phyloP scores from a whole-genome alignment of 495 filamentous ascomycete genomes.

The Tuber microsphaerosporum region DNA sequence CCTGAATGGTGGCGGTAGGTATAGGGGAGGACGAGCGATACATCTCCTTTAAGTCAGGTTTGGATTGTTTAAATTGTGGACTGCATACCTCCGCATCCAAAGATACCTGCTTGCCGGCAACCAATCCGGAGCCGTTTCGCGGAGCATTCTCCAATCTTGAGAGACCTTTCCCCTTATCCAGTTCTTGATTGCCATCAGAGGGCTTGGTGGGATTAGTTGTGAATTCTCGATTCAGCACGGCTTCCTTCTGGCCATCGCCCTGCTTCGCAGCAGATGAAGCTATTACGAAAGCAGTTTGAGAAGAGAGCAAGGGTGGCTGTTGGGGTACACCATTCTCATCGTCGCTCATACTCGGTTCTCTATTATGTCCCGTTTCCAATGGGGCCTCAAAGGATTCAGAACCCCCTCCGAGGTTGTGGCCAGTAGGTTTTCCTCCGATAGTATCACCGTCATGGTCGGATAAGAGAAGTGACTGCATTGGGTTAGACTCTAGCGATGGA shows the following conservation, averaged over 20 bases:
- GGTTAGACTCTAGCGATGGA: not conserved
- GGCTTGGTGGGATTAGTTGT: not conserved
- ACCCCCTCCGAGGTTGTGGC: not conserved
- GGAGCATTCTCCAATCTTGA: not conserved
- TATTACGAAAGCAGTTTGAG: not conserved
- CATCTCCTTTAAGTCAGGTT: not conserved
- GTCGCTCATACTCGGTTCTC: not conserved
- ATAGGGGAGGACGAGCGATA: not conserved
- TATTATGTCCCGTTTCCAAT: not conserved
- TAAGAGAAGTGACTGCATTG: not conserved
- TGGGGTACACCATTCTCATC: not conserved
- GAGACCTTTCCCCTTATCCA: not conserved
- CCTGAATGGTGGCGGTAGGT: slow-evolving; percentile 20
- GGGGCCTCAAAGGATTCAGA: not conserved
- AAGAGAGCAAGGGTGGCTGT: not conserved
- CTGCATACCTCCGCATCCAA: not conserved
- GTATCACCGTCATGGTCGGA: not conserved
- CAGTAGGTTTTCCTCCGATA: not conserved
- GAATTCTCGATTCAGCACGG: not conserved
- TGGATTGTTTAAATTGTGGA: not conserved
- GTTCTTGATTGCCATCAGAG: not conserved
- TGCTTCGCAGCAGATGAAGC: not conserved
- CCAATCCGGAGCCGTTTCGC: not conserved
- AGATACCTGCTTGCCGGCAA: not conserved
- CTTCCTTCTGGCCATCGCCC: not conserved